Evolutionary conservation across 192 early-diverging fungal genomes (phyloP).

Genomic region (Phycomyces blakesleeanus): DNA sequence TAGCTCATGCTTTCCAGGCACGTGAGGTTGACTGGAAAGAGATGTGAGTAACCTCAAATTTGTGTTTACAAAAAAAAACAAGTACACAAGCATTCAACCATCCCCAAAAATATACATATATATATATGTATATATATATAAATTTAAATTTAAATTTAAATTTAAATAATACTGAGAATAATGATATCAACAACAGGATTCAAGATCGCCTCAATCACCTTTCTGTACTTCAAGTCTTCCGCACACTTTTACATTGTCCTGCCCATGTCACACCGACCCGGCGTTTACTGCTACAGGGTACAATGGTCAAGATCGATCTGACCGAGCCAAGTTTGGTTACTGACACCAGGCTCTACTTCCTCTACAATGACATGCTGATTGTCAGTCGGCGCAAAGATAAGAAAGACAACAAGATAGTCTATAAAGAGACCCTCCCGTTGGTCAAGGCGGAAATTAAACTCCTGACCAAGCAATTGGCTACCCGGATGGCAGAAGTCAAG

Average conservation of each 20-base stretch:
- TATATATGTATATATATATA: neutral
- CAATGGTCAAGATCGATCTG: neutral
- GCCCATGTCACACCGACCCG: conserved; percentile 3
- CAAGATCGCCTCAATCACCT: conserved; percentile 7
- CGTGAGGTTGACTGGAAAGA: conserved; percentile 11
- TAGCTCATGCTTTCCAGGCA: neutral
- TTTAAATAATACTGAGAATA: neutral
- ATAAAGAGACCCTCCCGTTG: conserved; percentile 5
- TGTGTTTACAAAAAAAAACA: neutral
- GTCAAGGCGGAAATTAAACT: conserved; percentile 3
- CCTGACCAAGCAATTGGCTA: neutral
- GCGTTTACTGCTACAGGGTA: neutral
- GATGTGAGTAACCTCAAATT: neutral
- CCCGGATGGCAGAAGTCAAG: neutral
- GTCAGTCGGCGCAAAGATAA: neutral
- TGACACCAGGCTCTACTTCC: neutral
- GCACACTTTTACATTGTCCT: neutral
- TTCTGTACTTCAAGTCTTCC: neutral
- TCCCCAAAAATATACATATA: neutral
- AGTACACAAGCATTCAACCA: neutral
- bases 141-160: neutral
- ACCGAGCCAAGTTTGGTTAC: neutral
- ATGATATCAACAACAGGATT: neutral
- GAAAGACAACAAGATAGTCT: neutral
- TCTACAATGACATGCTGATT: conserved; percentile 13